Conservation (phyloP, 257 asterid genomes). For the Osmanthus fragrans region DNA sequence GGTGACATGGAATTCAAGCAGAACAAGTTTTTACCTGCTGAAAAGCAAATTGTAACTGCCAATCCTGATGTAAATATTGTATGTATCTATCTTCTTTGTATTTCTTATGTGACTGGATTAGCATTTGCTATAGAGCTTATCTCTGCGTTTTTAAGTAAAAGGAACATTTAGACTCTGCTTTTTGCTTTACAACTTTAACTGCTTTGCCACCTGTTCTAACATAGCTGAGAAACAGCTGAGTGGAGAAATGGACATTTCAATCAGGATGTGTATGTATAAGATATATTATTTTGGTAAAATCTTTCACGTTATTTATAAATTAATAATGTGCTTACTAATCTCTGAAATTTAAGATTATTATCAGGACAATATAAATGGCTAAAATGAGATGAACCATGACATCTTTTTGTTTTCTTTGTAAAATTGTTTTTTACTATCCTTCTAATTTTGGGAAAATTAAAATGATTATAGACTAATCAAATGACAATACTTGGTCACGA, state of each 20-base stretch:
- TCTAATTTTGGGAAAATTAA: background rate
- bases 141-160: background rate
- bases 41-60: constrained; percentile 51
- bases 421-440: background rate
- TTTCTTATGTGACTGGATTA: background rate
- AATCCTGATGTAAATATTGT: constrained; percentile 48
- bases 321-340: background rate
- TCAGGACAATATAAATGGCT: background rate
- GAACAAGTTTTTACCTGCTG: constrained; percentile 45
- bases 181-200: background rate
- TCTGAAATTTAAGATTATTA: background rate
- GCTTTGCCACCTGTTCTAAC: background rate
- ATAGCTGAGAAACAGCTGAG: background rate
- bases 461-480: background rate
- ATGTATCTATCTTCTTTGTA: constrained; percentile 19
- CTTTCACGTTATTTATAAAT: background rate
- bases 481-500: background rate
- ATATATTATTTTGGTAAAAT: background rate
- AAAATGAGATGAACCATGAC: background rate
- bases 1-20: constrained; percentile 55
- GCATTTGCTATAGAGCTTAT: background rate
- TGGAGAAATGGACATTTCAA: background rate
- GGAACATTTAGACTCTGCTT: background rate
- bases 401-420: background rate
- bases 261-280: background rate